phyloP scores from a whole-genome alignment of 148 eudicot species.

The Vaccinium corymbosum region DNA sequence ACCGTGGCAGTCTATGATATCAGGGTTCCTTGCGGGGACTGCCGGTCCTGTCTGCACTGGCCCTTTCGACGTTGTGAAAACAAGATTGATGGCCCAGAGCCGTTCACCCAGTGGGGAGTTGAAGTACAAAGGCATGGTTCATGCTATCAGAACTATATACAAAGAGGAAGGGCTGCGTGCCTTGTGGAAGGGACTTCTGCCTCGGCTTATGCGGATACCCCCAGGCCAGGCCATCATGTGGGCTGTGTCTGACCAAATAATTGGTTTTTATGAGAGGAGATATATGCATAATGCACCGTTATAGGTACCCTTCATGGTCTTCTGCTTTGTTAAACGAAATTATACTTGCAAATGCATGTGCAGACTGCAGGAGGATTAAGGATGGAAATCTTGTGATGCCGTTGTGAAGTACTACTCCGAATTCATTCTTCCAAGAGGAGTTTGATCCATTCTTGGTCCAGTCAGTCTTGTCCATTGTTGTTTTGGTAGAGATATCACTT shows the following conservation, averaged over 20 bases:
- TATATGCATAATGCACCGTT: constrained; percentile 35
- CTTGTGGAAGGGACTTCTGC: constrained; percentile 87
- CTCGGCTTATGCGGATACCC: constrained; percentile 93
- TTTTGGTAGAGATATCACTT: background rate
- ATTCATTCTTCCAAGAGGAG: background rate
- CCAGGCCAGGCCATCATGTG: constrained; percentile 99
- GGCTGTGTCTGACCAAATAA: constrained; percentile 92
- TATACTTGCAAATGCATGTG: background rate
- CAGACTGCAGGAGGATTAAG: background rate
- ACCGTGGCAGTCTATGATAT: constrained; percentile 97
- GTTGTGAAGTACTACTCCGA: background rate
- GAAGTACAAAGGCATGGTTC: constrained; percentile 88
- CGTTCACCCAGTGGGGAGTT: constrained; percentile 44
- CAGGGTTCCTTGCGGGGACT: constrained; percentile 95
- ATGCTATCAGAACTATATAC: constrained; percentile 69
- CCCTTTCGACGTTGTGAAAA: constrained; percentile 94
- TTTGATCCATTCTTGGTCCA: background rate
- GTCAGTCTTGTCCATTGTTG: background rate
- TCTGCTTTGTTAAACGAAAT: background rate
- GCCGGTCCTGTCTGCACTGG: constrained; percentile 94
- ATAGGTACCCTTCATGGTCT: constrained; percentile 16
- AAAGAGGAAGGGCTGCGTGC: constrained; percentile 80
- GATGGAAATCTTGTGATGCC: background rate
- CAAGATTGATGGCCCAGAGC: constrained; percentile 93
- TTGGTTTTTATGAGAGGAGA: constrained; percentile 83